phyloP scores from a whole-genome alignment of 495 filamentous ascomycete genomes.

The Penicillium argentinense region DNA sequence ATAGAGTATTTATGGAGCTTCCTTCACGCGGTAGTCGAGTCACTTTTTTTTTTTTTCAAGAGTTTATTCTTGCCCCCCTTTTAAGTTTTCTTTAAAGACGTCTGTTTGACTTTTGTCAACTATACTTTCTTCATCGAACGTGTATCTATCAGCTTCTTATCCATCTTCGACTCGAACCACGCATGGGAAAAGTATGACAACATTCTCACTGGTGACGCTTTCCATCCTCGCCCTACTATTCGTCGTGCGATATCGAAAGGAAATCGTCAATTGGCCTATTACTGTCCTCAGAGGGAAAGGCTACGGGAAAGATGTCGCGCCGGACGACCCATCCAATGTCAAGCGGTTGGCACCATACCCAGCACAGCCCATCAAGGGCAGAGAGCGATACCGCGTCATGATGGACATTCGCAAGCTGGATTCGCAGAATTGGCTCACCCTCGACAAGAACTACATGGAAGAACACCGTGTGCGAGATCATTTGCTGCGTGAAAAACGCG shows the following conservation, averaged over 20 bases:
- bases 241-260: constrained; percentile 44
- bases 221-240: constrained; percentile 41
- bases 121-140: constrained; percentile 11
- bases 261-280: constrained; percentile 21
- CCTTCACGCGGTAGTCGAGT: constrained; percentile 4
- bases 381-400: constrained; percentile 47
- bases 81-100: constrained; percentile 20
- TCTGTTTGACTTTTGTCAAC: constrained; percentile 14
- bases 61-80: constrained; percentile 8
- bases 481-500: constrained; percentile 40
- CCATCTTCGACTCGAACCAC: no score
- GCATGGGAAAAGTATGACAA: constrained; percentile 33
- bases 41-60: constrained; percentile 4
- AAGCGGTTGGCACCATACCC: constrained; percentile 44
- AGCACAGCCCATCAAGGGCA: constrained; percentile 45
- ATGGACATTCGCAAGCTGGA: constrained; percentile 58
- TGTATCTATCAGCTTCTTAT: background rate
- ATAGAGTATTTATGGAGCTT: constrained; percentile 16
- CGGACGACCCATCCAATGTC: constrained; percentile 27
- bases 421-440: constrained; percentile 51
- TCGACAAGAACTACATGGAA: constrained; percentile 52
- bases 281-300: constrained; percentile 7
- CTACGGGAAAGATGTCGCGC: constrained; percentile 5
- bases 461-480: constrained; percentile 46
- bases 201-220: constrained; percentile 35